These are phyloP conservation scores for Trichoderma polysporum DNA, from an alignment of 2,329 filamentous ascomycete species.

Conservation along the genomic window DNA sequence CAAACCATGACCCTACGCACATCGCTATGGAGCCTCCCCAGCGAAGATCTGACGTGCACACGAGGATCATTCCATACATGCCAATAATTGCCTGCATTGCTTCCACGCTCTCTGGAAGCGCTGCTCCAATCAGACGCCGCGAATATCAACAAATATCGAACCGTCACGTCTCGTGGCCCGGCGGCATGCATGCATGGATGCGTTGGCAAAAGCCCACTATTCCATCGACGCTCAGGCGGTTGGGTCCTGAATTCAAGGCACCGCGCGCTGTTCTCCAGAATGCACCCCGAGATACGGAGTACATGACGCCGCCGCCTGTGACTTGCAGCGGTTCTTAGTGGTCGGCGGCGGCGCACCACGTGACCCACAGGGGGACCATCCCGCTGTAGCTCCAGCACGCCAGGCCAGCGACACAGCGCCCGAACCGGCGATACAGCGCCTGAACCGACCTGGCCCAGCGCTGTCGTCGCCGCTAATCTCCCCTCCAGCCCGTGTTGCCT, in stretches of 20 bases:
- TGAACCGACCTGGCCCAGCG: too few relatives aligned
- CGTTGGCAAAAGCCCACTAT: conserved; percentile 9
- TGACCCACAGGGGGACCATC: background rate
- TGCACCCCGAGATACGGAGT: conserved; percentile 2
- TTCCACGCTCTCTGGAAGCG: too few relatives aligned
- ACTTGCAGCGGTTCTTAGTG: conserved; percentile 9
- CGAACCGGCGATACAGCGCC: conserved; percentile 2
- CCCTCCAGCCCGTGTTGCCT: conserved; percentile 30
- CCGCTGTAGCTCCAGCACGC: background rate
- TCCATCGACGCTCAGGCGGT: background rate
- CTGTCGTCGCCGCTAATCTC: background rate
- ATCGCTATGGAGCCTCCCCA: background rate
- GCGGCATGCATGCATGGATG: conserved; percentile 9
- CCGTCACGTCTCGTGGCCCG: background rate
- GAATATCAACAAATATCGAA: background rate
- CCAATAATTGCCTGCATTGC: conserved; percentile 12
- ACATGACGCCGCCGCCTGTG: background rate
- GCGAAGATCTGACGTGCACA: background rate
- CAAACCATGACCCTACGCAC: background rate
- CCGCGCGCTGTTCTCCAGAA: background rate
- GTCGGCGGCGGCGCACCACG: background rate
- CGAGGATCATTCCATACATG: conserved; percentile 11
- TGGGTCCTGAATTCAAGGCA: background rate
- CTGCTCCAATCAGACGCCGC: background rate
- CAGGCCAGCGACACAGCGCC: background rate